Evolutionary conservation across 225 moss, liverwort and hornwort genomes (phyloP).

Genomic region (Polytrichum formosum): DNA sequence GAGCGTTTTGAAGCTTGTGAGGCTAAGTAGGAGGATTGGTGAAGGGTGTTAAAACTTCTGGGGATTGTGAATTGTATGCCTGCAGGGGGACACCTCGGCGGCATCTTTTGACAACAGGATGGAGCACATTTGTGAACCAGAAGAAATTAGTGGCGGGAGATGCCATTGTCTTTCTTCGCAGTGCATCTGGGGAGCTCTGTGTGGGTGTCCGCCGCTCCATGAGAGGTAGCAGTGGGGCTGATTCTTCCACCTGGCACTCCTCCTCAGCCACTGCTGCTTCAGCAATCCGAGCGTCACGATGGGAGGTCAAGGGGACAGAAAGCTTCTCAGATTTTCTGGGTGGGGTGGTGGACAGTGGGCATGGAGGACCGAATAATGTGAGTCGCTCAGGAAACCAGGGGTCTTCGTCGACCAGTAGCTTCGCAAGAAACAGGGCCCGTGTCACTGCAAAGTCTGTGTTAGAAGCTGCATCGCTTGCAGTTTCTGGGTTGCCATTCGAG

Average conservation of each 20-base stretch:
- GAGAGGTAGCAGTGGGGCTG: constrained; percentile 81
- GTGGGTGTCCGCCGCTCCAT: constrained; percentile 96
- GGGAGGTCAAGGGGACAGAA: constrained; percentile 93
- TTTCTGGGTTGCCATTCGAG: constrained; percentile 82
- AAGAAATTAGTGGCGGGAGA: constrained; percentile 99
- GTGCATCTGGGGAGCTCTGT: constrained; percentile 91
- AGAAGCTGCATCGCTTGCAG: constrained; percentile 85
- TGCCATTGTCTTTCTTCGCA: constrained; percentile 93
- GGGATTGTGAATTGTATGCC: not conserved
- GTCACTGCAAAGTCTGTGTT: constrained; percentile 94
- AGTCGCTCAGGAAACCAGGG: constrained; percentile 46
- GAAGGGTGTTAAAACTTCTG: too few species aligned
- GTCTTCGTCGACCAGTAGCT: constrained; percentile 69
- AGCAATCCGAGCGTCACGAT: constrained; percentile 76
- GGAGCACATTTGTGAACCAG: constrained; percentile 98
- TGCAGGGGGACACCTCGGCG: constrained; percentile 86
- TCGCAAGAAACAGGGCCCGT: constrained; percentile 94
- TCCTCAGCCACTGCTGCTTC: constrained; percentile 59
- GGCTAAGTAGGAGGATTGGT: too few species aligned
- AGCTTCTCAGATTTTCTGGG: constrained; percentile 78
- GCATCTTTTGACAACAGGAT: constrained; percentile 93
- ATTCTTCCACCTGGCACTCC: constrained; percentile 90
- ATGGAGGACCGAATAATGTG: constrained; percentile 46
- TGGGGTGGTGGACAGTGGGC: constrained; percentile 52
- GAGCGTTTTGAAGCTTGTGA: too few species aligned